Base-by-base conservation (phyloP, 2,329 filamentous ascomycete species). In the Penicillium sp. region DNA sequence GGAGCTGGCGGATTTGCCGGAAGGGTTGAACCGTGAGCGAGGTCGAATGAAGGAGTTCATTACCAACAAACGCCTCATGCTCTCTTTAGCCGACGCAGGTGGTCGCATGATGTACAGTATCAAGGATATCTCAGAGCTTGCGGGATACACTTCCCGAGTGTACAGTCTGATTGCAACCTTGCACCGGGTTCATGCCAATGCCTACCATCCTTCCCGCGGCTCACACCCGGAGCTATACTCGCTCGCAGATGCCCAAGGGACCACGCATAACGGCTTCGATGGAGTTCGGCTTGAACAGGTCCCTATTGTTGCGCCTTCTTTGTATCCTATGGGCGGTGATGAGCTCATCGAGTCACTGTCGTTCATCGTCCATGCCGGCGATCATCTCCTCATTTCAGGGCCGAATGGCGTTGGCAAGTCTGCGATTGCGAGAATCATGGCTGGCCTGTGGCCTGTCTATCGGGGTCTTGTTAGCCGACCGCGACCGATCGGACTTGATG, bases 21-120 rank as follows among this genome's bases (percentile, higher is more conserved):
- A 67, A 34, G 55, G 57, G 4, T 56, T 62, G 18, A 61, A 64
- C 35, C 80, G 86, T 27, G 88, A 95, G 67, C 82, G 87, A 40
- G 83, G 85, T 48, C 88, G 94, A 36, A 98, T 97, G 88, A 93
- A 94, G 73, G 89, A 95, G 32, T 98, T 98, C 71, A 96, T 98
- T 70, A 98, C 93, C 9, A 98, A 98, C 73, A 97, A 98, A 70
- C 84, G 93, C 4, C 83, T 98, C 35, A 97, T 98, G 93, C 80
- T 98, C 29, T 97, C 91, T 12, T 80, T 98, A 34, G 93, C 93
- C 8, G 93, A 98, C 69, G 93, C 93, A 1, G 93, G 93, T 50
- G 91, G 91, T 26, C 82, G 93, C 40, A 96, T 98, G 89, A 98
- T 98, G 93, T 98, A 98, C 75, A 93, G 88, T 53, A 95, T 98